Evolutionary conservation across 75 land plant genomes (phyloP).

Genomic region (Selaginella moellendorffii): DNA sequence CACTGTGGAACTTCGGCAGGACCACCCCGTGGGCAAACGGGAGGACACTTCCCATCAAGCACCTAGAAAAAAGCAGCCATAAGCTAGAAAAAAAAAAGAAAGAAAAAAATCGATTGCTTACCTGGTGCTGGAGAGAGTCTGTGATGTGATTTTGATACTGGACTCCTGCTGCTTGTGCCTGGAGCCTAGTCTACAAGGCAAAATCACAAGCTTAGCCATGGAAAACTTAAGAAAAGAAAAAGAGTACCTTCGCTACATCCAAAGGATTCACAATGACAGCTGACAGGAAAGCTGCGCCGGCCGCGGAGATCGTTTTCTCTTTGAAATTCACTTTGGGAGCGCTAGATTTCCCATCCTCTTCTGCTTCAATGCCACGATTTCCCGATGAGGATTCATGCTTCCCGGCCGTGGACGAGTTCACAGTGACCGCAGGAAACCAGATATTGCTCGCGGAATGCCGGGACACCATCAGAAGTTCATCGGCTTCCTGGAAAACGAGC

Average conservation of each 20-base stretch:
- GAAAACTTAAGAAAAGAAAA: not conserved
- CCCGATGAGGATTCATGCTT: too few relatives aligned
- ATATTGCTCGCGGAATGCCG: too few relatives aligned
- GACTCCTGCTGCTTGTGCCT: slow-evolving; percentile 92
- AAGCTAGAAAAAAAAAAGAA: not conserved
- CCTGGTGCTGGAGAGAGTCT: not conserved
- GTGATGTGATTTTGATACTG: slow-evolving; percentile 26
- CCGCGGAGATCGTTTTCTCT: slow-evolving; percentile 75
- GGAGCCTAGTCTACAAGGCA: slow-evolving; percentile 74
- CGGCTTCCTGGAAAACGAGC: too few relatives aligned
- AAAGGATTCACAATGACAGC: slow-evolving; percentile 89
- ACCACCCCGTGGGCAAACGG: slow-evolving; percentile 74
- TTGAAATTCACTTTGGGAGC: slow-evolving; percentile 27
- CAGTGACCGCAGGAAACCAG: too few relatives aligned
- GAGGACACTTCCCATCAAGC: slow-evolving; percentile 64
- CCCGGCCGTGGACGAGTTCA: too few relatives aligned
- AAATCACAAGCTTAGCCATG: not conserved
- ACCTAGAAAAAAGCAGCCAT: not conserved
- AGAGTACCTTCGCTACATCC: slow-evolving; percentile 85
- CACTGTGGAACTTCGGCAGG: slow-evolving; percentile 54
- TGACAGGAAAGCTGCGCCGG: slow-evolving; percentile 87
- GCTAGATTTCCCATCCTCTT: not conserved
- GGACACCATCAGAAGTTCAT: too few relatives aligned
- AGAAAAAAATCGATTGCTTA: too few relatives aligned
- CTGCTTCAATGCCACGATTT: too few relatives aligned